These are phyloP conservation scores for Capsella bursapastoris DNA, from an alignment of 345 rosid species.

Conservation along the genomic window DNA sequence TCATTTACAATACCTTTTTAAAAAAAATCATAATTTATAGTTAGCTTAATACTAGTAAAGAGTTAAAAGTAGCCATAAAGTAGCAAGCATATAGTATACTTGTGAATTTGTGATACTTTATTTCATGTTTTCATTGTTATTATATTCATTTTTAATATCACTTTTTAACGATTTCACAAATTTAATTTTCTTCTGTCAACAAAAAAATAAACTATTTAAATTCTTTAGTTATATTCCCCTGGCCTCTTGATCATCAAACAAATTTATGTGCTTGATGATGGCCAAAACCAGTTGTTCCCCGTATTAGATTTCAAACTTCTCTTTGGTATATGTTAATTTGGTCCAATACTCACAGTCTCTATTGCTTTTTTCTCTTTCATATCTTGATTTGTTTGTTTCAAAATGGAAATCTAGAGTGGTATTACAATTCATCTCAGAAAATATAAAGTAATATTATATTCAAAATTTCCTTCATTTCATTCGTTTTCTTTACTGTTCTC, in stretches of 20 bases:
- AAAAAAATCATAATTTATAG: conserved; percentile 5
- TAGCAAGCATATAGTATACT: not conserved
- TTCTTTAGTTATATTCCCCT: not conserved
- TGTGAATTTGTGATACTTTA: not conserved
- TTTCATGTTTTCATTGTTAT: not conserved
- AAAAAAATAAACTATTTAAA: not conserved
- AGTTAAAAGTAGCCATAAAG: not conserved
- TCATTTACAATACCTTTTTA: not conserved
- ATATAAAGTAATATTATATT: not conserved
- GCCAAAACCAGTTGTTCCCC: not conserved
- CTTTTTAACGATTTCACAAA: not conserved
- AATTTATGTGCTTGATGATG: not conserved
- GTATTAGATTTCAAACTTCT: not conserved
- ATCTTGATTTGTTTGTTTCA: no score
- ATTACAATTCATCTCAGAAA: not conserved
- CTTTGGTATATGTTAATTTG: no score
- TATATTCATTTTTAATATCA: not conserved
- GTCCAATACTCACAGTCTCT: no score
- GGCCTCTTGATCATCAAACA: not conserved
- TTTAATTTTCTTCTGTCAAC: no score
- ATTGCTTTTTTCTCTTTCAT: no score
- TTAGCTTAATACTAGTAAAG: not conserved
- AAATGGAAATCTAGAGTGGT: no score
- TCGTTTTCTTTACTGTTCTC: not conserved
- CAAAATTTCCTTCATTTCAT: not conserved